A percentile compares a stretch with the other conserved stretches of the same genome.
Conservation (phyloP, 2,329 filamentous ascomycete species). For the Scortechinia acanthostroma region DNA sequence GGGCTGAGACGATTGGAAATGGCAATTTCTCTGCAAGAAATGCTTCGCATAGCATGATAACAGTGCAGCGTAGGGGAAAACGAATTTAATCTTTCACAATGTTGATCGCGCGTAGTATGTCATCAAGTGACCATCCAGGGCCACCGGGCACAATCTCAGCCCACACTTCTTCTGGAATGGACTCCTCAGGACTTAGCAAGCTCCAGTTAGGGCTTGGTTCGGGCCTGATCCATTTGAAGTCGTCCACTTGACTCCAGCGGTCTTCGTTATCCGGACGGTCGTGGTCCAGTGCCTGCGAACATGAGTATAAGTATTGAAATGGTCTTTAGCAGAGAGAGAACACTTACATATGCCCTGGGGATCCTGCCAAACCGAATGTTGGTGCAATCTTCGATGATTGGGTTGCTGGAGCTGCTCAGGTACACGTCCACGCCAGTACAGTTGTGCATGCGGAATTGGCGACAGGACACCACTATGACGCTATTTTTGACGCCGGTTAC, state of each 20-base stretch:
- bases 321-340: not conserved
- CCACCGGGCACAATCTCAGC: slow-evolving; percentile 38
- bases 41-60: too few species aligned
- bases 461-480: slow-evolving; percentile 42
- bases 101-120: slow-evolving; percentile 27
- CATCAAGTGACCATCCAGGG: slow-evolving; percentile 32
- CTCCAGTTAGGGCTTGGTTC: slow-evolving; percentile 55
- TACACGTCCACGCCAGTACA: slow-evolving; percentile 50
- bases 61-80: too few species aligned
- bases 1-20: too few species aligned
- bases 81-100: too few species aligned
- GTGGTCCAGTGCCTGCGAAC: slow-evolving; percentile 1
- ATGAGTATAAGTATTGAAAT: not conserved
- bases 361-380: slow-evolving; percentile 46
- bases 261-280: slow-evolving; percentile 18
- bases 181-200: slow-evolving; percentile 30
- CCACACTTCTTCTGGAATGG: slow-evolving; percentile 38
- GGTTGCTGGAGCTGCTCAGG: slow-evolving; percentile 44
- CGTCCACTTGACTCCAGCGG: slow-evolving; percentile 52
- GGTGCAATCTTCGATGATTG: slow-evolving; percentile 56
- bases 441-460: slow-evolving; percentile 59
- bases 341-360: slow-evolving; percentile 36
- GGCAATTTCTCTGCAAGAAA: too few species aligned
- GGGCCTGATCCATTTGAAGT: slow-evolving; percentile 58
- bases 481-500: slow-evolving; percentile 44